Evolutionary conservation across 2,329 filamentous ascomycete species (phyloP).

Genomic region (Stenocarpella maydis): DNA sequence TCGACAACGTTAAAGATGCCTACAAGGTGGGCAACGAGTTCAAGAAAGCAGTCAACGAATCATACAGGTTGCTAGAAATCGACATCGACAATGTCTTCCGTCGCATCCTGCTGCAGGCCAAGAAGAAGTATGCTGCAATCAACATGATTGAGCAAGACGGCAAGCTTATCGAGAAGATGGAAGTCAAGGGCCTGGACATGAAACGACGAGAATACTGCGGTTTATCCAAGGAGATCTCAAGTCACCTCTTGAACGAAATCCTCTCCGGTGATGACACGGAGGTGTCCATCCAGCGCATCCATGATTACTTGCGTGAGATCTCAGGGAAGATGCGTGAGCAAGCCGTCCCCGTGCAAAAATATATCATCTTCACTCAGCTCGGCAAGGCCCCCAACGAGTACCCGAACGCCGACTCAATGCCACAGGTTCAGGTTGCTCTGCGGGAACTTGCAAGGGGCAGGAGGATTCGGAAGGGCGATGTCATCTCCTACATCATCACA

Average conservation of each 20-base stretch:
- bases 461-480: constrained; percentile 88
- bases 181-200: constrained; percentile 99
- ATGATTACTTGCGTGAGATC: constrained; percentile 91
- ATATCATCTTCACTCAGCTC: constrained; percentile 97
- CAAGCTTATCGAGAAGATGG: constrained; percentile 92
- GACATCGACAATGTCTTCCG: constrained; percentile 98
- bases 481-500: constrained; percentile 95
- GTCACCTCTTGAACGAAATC: constrained; percentile 89
- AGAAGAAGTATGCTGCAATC: constrained; percentile 99
- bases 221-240: constrained; percentile 93
- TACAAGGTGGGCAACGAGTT: constrained; percentile 93
- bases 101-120: constrained; percentile 90
- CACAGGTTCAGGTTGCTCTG: constrained; percentile 93
- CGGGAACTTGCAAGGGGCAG: constrained; percentile 88
- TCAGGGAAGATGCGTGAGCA: constrained; percentile 85
- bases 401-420: constrained; percentile 93
- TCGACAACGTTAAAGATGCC: constrained; percentile 89
- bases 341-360: constrained; percentile 79
- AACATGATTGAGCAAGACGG: constrained; percentile 90
- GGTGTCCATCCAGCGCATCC: constrained; percentile 85
- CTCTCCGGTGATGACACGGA: constrained; percentile 94
- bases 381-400: constrained; percentile 94
- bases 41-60: constrained; percentile 93
- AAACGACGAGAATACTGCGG: constrained; percentile 95
- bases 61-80: constrained; percentile 92